Evolutionary conservation across 2,329 filamentous ascomycete genomes (phyloP), one percentile per base, ranked within the genome.

Genomic region (Sporothrix humicola): DNA sequence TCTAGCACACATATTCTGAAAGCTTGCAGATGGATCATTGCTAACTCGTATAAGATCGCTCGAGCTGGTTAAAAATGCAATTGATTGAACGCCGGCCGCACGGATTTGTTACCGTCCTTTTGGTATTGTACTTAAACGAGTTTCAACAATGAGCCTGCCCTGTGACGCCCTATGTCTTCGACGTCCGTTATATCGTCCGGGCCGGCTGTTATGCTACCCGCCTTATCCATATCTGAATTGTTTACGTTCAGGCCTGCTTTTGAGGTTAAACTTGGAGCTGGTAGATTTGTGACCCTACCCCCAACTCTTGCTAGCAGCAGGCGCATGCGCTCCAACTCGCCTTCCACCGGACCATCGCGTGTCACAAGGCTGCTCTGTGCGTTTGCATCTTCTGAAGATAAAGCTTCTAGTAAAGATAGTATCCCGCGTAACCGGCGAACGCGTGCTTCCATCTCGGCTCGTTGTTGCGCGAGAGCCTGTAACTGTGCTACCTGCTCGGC

Each of bases 341-440:
- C 83, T 79, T 91, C 91, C 10, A 94, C 80, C 66, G 89, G 86
- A 1, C 90, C 89, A 78, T 91, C 87, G 46, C 87, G 87, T 69
- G 89, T 90, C 1, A 92, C 85, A 3, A 94, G 80, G 79, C 93
- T 93, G 73, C 88, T 86, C 79, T 94, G 92, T 7, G 91, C 52
- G 4, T n/a, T 72, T 3, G 59, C 52, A 12, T 59, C 50, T 7
- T 46, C 54, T 1, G 20, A 42, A 0, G 73, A 70, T 63, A 91
- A 85, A 0, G 88, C 87, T 23, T 82, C 82, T 1, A 92, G 80
- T 2, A 88, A 78, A 15, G 80, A 79, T n/a, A 85, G 82, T 52
- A 92, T 84, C 76, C 79, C 82, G 69, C 81, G 87, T 77, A 85
- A 84, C 70, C 82, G 83, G 76, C 81, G 86, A 82, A 81, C 78